Conservation (phyloP, 768 basidiomycete genomes). For the Tulasnella sp. region DNA sequence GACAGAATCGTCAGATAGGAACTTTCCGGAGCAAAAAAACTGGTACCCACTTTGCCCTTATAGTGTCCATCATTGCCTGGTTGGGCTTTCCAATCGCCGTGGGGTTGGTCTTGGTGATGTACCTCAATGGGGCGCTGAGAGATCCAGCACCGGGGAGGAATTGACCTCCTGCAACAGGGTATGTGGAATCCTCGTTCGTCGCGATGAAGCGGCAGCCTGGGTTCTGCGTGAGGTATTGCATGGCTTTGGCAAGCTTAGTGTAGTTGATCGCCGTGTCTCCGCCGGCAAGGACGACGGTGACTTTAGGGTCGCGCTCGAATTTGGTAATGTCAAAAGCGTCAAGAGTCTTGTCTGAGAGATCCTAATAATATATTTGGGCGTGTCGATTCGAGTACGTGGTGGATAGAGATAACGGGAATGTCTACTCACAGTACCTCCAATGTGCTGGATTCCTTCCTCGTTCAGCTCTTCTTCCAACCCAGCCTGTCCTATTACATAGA, state of each 20-base stretch:
- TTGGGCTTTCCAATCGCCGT: conserved; percentile 88
- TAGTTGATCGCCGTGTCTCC: conserved; percentile 85
- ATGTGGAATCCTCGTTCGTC: conserved; percentile 92
- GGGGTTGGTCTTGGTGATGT: conserved; percentile 64
- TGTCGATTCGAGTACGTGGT: background rate
- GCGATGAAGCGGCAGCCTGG: conserved; percentile 77
- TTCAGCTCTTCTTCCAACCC: conserved; percentile 90
- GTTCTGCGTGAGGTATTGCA: conserved; percentile 80
- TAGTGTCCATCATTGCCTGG: conserved; percentile 86
- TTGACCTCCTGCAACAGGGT: conserved; percentile 56
- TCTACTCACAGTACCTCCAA: conserved; percentile 79
- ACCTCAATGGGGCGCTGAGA: conserved; percentile 75
- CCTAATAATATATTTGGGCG: conserved; percentile 44
- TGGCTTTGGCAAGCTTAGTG: conserved; percentile 89
- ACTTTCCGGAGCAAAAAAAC: background rate
- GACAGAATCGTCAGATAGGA: background rate
- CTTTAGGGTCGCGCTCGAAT: conserved; percentile 66
- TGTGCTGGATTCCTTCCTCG: conserved; percentile 74
- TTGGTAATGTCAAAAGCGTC: conserved; percentile 60
- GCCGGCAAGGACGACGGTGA: conserved; percentile 91
- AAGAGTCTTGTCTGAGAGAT: conserved; percentile 77
- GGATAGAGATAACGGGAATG: background rate
- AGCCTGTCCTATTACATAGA: conserved; percentile 89
- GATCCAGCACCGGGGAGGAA: conserved; percentile 83
- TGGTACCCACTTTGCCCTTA: conserved; percentile 63